Conservation (phyloP, 148 eudicot species). For the Camellia japonica region DNA sequence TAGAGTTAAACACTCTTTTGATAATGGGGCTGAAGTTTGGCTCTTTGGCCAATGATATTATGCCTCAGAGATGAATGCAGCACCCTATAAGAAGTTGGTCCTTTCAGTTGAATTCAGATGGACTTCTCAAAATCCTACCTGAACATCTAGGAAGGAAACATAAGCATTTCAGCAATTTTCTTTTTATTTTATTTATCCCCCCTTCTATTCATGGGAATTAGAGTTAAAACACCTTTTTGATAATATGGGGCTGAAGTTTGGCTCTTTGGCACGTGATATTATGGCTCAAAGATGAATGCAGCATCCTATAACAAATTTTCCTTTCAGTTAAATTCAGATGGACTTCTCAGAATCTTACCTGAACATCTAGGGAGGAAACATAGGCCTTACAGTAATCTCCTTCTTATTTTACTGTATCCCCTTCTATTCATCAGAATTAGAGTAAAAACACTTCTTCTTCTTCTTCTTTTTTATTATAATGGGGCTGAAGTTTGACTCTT, state of each 20-base stretch:
- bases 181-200: not conserved
- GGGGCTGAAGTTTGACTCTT: conserved; percentile 31
- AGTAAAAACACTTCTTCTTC: not conserved
- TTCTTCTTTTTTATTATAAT: not conserved
- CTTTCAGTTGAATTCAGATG: conserved; percentile 24
- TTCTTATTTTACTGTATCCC: not conserved
- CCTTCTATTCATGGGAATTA: not conserved
- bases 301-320: conserved; percentile 12
- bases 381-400: not conserved
- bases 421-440: not conserved
- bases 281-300: conserved; percentile 34
- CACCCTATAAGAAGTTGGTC: conserved; percentile 14
- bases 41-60: conserved; percentile 21
- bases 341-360: conserved; percentile 1
- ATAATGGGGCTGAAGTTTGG: conserved; percentile 25
- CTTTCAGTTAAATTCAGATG: conserved; percentile 23
- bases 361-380: conserved; percentile 26
- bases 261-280: conserved; percentile 21
- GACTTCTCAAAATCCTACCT: conserved; percentile 1
- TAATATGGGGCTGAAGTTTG: conserved; percentile 26
- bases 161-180: not conserved
- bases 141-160: conserved; percentile 27
- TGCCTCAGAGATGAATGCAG: conserved; percentile 34
- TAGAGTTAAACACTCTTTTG: too few species aligned
- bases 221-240: not conserved